These are phyloP conservation scores for Stenogyne calaminthoides DNA, from an alignment of 305 asterid species.

Conservation along the genomic window DNA sequence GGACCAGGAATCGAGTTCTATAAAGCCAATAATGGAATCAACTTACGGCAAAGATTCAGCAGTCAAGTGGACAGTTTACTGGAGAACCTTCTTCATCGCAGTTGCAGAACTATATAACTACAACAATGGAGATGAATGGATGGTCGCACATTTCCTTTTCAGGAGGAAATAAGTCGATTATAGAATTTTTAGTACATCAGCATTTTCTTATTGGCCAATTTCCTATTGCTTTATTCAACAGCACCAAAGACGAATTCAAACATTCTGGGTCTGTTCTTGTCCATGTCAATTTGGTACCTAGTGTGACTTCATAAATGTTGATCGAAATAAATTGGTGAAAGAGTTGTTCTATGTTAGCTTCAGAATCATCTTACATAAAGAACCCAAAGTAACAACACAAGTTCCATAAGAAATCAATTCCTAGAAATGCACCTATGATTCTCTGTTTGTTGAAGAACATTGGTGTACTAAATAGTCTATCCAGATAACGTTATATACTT, in stretches of 20 bases:
- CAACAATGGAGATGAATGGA: constrained; percentile 92
- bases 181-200: background rate
- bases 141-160: constrained; percentile 83
- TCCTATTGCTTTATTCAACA: constrained; percentile 1
- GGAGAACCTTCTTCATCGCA: constrained; percentile 91
- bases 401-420: background rate
- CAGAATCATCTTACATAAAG: background rate
- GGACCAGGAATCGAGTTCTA: constrained; percentile 54
- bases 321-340: background rate
- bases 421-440: constrained; percentile 1
- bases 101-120: constrained; percentile 79
- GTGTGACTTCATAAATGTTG: background rate
- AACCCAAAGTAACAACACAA: background rate
- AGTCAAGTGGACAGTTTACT: constrained; percentile 81
- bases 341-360: constrained; percentile 19
- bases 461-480: background rate
- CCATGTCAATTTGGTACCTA: constrained; percentile 7
- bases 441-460: background rate
- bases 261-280: background rate
- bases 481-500: background rate
- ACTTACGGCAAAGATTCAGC: constrained; percentile 87
- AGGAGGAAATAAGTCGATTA: constrained; percentile 65
- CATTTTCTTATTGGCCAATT: background rate
- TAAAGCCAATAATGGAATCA: constrained; percentile 75
- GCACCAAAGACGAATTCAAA: constrained; percentile 11